These are phyloP conservation scores for Scedosporium boydii DNA, from an alignment of 2,329 filamentous ascomycete species.

Conservation along the genomic window DNA sequence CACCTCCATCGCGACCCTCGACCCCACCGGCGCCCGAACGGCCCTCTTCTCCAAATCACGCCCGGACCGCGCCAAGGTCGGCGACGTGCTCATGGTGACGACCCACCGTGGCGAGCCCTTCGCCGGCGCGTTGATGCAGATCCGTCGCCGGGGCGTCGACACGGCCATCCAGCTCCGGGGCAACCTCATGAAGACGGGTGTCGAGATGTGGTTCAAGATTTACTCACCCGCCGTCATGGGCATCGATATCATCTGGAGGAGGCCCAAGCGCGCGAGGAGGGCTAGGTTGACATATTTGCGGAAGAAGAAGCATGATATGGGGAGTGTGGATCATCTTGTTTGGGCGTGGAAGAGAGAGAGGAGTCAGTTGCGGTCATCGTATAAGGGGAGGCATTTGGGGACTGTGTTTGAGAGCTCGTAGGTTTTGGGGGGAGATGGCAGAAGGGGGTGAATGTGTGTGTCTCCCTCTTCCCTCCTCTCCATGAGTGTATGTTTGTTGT, in stretches of 20 bases:
- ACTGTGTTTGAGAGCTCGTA: slow-evolving; percentile 10
- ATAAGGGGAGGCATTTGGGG: slow-evolving; percentile 10
- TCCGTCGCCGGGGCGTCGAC: slow-evolving; percentile 80
- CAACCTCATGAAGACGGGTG: slow-evolving; percentile 74
- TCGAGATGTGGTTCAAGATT: slow-evolving; percentile 97
- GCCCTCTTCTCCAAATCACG: slow-evolving; percentile 72
- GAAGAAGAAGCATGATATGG: slow-evolving; percentile 77
- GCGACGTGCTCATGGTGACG: slow-evolving; percentile 86
- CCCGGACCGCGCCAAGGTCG: slow-evolving; percentile 68
- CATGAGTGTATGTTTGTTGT: not conserved
- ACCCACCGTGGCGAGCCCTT: slow-evolving; percentile 77
- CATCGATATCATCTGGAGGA: slow-evolving; percentile 87
- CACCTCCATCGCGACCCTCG: slow-evolving; percentile 63
- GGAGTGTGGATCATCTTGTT: slow-evolving; percentile 75
- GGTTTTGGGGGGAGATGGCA: not conserved
- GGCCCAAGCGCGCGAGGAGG: slow-evolving; percentile 73
- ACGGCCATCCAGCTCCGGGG: slow-evolving; percentile 81
- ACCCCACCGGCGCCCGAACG: slow-evolving; percentile 75
- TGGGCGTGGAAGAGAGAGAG: slow-evolving; percentile 37
- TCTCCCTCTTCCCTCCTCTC: too few species aligned
- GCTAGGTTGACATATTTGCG: slow-evolving; percentile 88
- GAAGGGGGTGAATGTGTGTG: not conserved
- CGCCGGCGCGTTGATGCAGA: slow-evolving; percentile 77
- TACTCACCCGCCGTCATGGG: slow-evolving; percentile 83
- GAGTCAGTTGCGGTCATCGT: slow-evolving; percentile 19